These are phyloP conservation scores for Neltuma alba DNA, from an alignment of 306 rosid species.

Conservation along the genomic window DNA sequence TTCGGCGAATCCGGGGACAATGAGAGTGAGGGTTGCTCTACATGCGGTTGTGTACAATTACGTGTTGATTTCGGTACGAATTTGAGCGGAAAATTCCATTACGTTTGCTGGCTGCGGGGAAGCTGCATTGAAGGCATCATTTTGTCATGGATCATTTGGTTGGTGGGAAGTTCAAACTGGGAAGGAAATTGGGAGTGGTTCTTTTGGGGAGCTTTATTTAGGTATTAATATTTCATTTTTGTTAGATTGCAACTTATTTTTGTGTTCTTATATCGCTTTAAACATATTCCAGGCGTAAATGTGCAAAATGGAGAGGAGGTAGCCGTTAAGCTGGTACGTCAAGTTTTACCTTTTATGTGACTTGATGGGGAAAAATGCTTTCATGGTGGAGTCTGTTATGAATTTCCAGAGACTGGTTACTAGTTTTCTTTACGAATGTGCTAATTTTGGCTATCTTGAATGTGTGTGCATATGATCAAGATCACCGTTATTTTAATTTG, in stretches of 20 bases:
- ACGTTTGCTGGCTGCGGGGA: constrained; percentile 37
- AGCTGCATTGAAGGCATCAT: constrained; percentile 42
- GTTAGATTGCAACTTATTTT: not conserved
- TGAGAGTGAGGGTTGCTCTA: constrained; percentile 37
- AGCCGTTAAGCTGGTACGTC: constrained; percentile 95
- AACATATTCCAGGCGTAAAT: constrained; percentile 65
- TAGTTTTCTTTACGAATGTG: constrained; percentile 17
- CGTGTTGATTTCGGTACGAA: constrained; percentile 52
- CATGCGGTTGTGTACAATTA: constrained; percentile 42
- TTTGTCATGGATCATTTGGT: constrained; percentile 88
- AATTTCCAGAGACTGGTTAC: constrained; percentile 11
- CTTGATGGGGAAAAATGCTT: constrained; percentile 27
- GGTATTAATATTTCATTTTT: constrained; percentile 46
- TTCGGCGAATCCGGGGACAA: constrained; percentile 31
- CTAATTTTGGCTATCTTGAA: not conserved
- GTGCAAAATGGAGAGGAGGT: constrained; percentile 98
- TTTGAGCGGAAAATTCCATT: constrained; percentile 42
- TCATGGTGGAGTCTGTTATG: constrained; percentile 17
- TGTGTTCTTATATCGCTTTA: constrained; percentile 22
- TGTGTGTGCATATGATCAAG: constrained; percentile 10
- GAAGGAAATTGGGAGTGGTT: constrained; percentile 99
- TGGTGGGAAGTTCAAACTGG: constrained; percentile 92
- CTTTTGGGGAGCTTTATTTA: constrained; percentile 98
- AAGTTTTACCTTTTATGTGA: constrained; percentile 25
- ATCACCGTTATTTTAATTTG: constrained; percentile 11